Conservation (phyloP, 2,329 filamentous ascomycete species). For the Neoscytalidium dimidiatum region DNA sequence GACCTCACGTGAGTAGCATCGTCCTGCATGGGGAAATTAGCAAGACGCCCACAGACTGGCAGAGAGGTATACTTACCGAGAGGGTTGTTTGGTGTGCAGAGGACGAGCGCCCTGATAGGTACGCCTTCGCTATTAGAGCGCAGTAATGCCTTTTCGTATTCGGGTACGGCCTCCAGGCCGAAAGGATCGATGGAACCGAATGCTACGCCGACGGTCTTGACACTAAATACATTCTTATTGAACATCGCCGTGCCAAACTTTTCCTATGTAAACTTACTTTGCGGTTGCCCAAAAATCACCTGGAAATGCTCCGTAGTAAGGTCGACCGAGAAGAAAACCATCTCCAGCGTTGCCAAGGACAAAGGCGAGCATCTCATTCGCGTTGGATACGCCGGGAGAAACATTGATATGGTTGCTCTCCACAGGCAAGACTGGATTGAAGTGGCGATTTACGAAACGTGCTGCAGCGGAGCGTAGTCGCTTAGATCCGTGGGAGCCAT, state of each 20-base stretch:
- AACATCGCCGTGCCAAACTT: background rate
- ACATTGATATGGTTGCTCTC: slow-evolving; percentile 40
- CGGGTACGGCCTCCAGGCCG: slow-evolving; percentile 29
- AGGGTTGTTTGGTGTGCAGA: slow-evolving; percentile 51
- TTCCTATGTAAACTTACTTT: too few species aligned
- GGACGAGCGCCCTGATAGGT: slow-evolving; percentile 42
- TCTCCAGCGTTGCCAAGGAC: slow-evolving; percentile 47
- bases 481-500: slow-evolving; percentile 42
- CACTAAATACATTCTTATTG: slow-evolving; percentile 22
- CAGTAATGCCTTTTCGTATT: slow-evolving; percentile 43
- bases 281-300: slow-evolving; percentile 51
- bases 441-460: slow-evolving; percentile 43
- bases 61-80: too few species aligned
- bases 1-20: slow-evolving; percentile 23
- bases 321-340: slow-evolving; percentile 48
- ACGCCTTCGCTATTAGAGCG: slow-evolving; percentile 35
- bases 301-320: slow-evolving; percentile 53
- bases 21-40: background rate
- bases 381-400: slow-evolving; percentile 43
- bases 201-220: slow-evolving; percentile 42
- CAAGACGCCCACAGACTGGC: too few species aligned
- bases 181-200: slow-evolving; percentile 44
- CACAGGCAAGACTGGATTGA: slow-evolving; percentile 39
- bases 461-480: slow-evolving; percentile 44
- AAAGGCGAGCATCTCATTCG: slow-evolving; percentile 47